Percentiles rank a stretch among this genome's conserved stretches.
Evolutionary conservation across 2,329 filamentous ascomycete genomes (phyloP).

Genomic region (Penicillium sp.): DNA sequence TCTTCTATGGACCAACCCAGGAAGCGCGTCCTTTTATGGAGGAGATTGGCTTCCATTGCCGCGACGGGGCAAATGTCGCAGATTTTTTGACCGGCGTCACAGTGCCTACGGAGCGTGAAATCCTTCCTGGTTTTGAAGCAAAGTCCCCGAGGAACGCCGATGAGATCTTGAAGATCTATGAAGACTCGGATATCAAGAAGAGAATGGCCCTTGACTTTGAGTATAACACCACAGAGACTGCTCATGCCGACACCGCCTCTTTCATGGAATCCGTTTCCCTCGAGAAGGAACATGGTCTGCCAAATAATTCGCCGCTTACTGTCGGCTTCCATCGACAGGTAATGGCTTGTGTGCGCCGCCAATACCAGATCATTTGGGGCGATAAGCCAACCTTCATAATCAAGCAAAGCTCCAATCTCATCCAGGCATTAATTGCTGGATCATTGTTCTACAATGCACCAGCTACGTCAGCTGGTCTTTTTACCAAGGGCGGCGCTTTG

Average conservation of each 20-base stretch:
- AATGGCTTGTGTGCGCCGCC: conserved; percentile 55
- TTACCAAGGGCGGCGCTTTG: conserved; percentile 61
- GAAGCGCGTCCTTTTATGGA: conserved; percentile 66
- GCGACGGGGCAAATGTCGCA: conserved; percentile 60
- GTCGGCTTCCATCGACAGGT: conserved; percentile 57
- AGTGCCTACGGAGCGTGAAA: conserved; percentile 51
- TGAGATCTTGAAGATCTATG: conserved; percentile 50
- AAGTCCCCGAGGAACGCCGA: conserved; percentile 46
- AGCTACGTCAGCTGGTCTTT: conserved; percentile 57
- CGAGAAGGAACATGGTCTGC: conserved; percentile 57
- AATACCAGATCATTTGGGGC: conserved; percentile 65
- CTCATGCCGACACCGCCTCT: conserved; percentile 50
- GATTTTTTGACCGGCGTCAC: conserved; percentile 67
- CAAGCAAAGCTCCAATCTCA: conserved; percentile 58
- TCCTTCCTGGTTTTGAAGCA: conserved; percentile 43
- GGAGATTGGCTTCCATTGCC: conserved; percentile 60
- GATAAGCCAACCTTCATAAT: conserved; percentile 64
- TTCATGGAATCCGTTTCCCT: conserved; percentile 54
- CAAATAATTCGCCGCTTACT: conserved; percentile 56
- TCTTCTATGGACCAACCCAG: conserved; percentile 62
- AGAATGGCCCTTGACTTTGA: conserved; percentile 57
- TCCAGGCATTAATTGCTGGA: conserved; percentile 62
- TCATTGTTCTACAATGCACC: conserved; percentile 68
- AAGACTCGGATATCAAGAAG: conserved; percentile 51
- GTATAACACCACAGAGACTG: conserved; percentile 53